These are phyloP conservation scores for Rugonectria rugulosa DNA, from an alignment of 2,329 filamentous ascomycete species.

Conservation along the genomic window DNA sequence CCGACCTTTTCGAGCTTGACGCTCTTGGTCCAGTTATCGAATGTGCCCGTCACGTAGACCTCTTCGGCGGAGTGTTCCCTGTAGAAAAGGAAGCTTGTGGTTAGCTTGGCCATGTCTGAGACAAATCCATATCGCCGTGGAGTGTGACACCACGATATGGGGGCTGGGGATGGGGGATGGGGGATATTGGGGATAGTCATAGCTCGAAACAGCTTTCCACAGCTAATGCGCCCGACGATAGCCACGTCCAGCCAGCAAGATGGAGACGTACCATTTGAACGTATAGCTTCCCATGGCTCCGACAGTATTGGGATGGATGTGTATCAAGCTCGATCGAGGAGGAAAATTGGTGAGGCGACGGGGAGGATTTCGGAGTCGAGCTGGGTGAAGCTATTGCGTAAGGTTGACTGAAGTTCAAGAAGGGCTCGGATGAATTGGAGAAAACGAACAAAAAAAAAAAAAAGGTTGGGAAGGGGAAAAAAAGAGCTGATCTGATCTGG, in stretches of 20 bases:
- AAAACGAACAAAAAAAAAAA: too few species aligned
- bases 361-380: slow-evolving; percentile 18
- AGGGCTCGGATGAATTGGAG: slow-evolving; percentile 29
- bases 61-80: slow-evolving; percentile 87
- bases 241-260: slow-evolving; percentile 6
- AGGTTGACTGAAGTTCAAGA: slow-evolving; percentile 32
- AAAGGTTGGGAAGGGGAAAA: slow-evolving; percentile 35
- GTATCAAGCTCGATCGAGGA: slow-evolving; percentile 23
- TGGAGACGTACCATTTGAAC: slow-evolving; percentile 70
- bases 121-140: slow-evolving; percentile 8
- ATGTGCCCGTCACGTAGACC: slow-evolving; percentile 94
- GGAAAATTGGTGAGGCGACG: slow-evolving; percentile 21
- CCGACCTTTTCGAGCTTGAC: slow-evolving; percentile 81
- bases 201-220: slow-evolving; percentile 17
- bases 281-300: slow-evolving; percentile 70
- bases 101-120: slow-evolving; percentile 36
- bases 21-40: slow-evolving; percentile 92
- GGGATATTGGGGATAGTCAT: background rate
- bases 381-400: slow-evolving; percentile 7
- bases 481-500: slow-evolving; percentile 34
- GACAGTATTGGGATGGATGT: slow-evolving; percentile 13
- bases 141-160: background rate
- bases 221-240: slow-evolving; percentile 3
- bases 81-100: slow-evolving; percentile 29
- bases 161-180: slow-evolving; percentile 3